These are phyloP conservation scores for Oleoguttula mirabilis DNA, from an alignment of 495 filamentous ascomycete genomes.

Conservation along the genomic window DNA sequence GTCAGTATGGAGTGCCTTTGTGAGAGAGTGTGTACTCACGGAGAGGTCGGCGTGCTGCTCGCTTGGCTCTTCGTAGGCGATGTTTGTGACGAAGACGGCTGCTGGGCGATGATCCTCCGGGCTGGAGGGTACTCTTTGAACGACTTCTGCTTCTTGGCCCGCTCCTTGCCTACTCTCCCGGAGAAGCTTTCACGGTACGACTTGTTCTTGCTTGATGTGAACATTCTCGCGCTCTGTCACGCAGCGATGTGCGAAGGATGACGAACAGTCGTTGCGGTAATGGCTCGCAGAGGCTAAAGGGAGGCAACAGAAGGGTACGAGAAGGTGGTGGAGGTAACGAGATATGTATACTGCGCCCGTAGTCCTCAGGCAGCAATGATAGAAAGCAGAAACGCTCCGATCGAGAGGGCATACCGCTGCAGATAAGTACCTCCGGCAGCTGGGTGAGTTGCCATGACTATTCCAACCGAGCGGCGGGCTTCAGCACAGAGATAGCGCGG, in stretches of 20 bases:
- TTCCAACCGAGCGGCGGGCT: neutral
- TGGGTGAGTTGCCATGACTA: neutral
- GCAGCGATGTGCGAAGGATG: neutral
- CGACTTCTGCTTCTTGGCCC: conserved; percentile 29
- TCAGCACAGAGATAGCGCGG: conserved; percentile 1
- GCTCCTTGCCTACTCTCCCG: conserved; percentile 28
- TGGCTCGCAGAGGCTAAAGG: too few species aligned
- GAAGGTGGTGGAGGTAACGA: conserved; percentile 8
- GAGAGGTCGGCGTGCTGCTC: conserved; percentile 17
- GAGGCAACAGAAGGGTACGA: conserved; percentile 5
- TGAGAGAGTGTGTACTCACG: conserved; percentile 14
- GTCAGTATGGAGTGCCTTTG: neutral
- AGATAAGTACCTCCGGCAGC: conserved; percentile 3
- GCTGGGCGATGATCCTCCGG: conserved; percentile 12
- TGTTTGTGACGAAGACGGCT: conserved; percentile 5
- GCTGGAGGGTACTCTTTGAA: conserved; percentile 26
- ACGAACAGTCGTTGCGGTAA: too few species aligned
- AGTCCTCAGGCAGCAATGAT: conserved; percentile 15
- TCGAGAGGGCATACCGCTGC: neutral
- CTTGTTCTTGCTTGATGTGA: conserved; percentile 24
- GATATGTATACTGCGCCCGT: too few species aligned
- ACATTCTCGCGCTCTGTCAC: conserved; percentile 25
- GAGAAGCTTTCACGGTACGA: conserved; percentile 31
- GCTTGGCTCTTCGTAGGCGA: conserved; percentile 15
- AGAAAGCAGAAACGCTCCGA: neutral